These are phyloP conservation scores for Paraphaeosphaeria sporulosa DNA, from an alignment of 2,329 filamentous ascomycete species.

Conservation along the genomic window DNA sequence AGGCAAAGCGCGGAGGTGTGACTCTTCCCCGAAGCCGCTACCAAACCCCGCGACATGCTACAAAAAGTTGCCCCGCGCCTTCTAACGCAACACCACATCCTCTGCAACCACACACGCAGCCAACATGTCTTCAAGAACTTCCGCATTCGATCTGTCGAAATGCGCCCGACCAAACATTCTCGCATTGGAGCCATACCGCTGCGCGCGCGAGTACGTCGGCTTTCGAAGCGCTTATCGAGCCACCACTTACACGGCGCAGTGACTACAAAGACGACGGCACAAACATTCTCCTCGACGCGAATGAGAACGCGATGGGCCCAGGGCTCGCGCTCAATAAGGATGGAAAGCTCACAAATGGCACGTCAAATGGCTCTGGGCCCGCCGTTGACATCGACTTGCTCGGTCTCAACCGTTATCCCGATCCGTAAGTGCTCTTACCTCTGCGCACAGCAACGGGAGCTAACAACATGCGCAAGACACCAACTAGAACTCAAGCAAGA, in stretches of 20 bases:
- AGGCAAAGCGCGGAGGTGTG: conserved; percentile 10
- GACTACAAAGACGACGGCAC: conserved; percentile 99
- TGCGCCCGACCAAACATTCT: conserved; percentile 63
- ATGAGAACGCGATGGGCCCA: conserved; percentile 95
- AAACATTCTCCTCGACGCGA: conserved; percentile 95
- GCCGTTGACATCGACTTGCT: conserved; percentile 75
- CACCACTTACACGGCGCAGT: conserved; percentile 56
- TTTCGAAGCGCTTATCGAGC: conserved; percentile 17
- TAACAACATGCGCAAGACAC: conserved; percentile 62
- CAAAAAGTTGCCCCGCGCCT: conserved; percentile 38
- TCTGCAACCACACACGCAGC: conserved; percentile 2
- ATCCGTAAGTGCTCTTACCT: conserved; percentile 64
- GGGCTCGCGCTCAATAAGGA: conserved; percentile 66
- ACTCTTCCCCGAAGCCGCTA: conserved; percentile 21
- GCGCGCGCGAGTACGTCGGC: conserved; percentile 60
- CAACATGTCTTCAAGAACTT: conserved; percentile 36
- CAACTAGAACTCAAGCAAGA: conserved; percentile 85
- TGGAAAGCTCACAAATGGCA: conserved; percentile 57
- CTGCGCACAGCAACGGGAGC: neutral
- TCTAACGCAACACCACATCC: neutral
- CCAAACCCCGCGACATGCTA: conserved; percentile 27
- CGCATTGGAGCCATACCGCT: conserved; percentile 61
- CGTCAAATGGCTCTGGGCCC: conserved; percentile 48
- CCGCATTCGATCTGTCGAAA: conserved; percentile 57
- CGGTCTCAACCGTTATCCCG: conserved; percentile 91